These are phyloP conservation scores for Wickerhamomyces sp. DNA, from an alignment of 1,139 yeast genomes.

Conservation along the genomic window DNA sequence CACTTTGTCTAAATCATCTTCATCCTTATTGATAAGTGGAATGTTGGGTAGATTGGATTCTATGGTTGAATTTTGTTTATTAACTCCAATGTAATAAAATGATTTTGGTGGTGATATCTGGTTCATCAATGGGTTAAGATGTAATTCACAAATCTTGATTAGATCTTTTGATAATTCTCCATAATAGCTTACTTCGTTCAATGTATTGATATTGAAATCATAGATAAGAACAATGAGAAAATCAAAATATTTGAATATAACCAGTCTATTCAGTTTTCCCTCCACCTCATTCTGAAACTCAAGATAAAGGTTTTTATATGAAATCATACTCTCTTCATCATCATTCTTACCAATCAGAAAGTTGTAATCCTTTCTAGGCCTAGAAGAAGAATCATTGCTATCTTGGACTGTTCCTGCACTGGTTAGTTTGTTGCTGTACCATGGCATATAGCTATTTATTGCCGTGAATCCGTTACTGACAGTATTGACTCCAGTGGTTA, in stretches of 20 bases:
- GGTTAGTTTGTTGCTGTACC: constrained; percentile 1
- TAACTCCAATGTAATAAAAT: constrained; percentile 15
- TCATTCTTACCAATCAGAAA: constrained; percentile 16
- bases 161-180: constrained; percentile 4
- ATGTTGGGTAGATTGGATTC: constrained; percentile 21
- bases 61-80: constrained; percentile 1
- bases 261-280: constrained; percentile 13
- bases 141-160: constrained; percentile 1
- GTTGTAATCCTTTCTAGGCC: neutral
- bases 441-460: constrained; percentile 16
- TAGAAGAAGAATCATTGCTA: neutral
- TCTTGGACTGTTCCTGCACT: neutral
- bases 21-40: constrained; percentile 4
- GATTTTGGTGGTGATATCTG: neutral
- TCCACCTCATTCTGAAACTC: constrained; percentile 8
- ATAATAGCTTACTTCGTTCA: constrained; percentile 14
- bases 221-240: constrained; percentile 13
- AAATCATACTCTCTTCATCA: constrained; percentile 3
- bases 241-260: constrained; percentile 9
- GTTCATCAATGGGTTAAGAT: constrained; percentile 2
- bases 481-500: constrained; percentile 18
- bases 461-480: constrained; percentile 8
- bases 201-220: constrained; percentile 13
- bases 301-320: constrained; percentile 17
- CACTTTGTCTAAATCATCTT: constrained; percentile 11